phyloP scores from a whole-genome alignment of 176 grass and related monocot genomes.

The Carex myosuroides region DNA sequence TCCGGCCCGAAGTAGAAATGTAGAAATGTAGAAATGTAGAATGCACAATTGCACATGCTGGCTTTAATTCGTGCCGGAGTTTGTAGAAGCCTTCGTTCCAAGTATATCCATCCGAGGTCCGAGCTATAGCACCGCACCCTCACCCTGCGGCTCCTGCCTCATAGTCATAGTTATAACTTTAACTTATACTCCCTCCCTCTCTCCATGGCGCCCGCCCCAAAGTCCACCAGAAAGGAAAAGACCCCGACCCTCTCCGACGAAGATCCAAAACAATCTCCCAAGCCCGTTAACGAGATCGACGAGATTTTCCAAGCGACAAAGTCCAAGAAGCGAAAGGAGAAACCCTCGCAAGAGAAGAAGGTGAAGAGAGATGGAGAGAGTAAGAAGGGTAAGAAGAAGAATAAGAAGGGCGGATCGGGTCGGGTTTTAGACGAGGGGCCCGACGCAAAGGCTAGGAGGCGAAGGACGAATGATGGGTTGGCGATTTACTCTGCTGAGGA shows the following conservation, averaged over 20 bases:
- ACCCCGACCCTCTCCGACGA: no score
- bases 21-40: no score
- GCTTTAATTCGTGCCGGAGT: no score
- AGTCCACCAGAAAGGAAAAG: neutral
- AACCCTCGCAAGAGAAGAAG: neutral
- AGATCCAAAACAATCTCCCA: slow-evolving; percentile 25
- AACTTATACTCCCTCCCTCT: no score
- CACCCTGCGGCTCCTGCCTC: neutral
- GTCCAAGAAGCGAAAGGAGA: slow-evolving; percentile 32
- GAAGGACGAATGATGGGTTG: slow-evolving; percentile 53
- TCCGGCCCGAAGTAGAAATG: no score
- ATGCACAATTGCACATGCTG: no score
- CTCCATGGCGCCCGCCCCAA: slow-evolving; percentile 16
- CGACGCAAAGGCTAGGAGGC: slow-evolving; percentile 36
- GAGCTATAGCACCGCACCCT: no score
- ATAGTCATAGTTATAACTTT: no score
- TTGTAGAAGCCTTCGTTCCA: no score
- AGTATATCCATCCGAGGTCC: no score
- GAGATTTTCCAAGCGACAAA: slow-evolving; percentile 63
- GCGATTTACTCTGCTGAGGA: slow-evolving; percentile 58
- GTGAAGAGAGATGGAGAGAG: neutral
- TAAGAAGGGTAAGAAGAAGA: slow-evolving; percentile 28
- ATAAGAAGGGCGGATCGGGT: slow-evolving; percentile 9
- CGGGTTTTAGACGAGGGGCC: slow-evolving; percentile 20
- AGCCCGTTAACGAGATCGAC: slow-evolving; percentile 56